Conservation (phyloP, 345 rosid genomes). For the Physaria fendleri region DNA sequence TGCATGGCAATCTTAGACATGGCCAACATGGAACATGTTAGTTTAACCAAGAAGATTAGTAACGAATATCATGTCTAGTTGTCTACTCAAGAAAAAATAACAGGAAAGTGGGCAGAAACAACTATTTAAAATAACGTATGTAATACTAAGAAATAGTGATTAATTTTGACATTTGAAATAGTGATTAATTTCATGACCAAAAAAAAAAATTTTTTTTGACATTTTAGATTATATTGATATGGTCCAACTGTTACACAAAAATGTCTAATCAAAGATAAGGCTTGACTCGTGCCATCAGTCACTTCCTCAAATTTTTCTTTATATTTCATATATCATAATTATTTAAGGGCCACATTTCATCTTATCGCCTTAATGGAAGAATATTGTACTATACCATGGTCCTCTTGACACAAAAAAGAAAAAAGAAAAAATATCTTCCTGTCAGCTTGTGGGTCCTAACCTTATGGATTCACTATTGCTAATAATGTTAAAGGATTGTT, state of each 20-base stretch:
- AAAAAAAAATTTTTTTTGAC: no score
- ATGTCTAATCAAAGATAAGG: conserved; percentile 18
- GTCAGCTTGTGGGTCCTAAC: no score
- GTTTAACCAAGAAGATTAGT: conserved; percentile 3
- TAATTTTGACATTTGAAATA: background rate
- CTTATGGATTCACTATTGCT: no score
- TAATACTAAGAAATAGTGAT: conserved; percentile 17
- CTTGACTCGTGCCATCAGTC: conserved; percentile 19
- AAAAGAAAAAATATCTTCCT: no score
- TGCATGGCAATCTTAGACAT: background rate
- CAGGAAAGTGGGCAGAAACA: background rate
- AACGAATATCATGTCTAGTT: background rate
- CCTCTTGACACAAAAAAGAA: no score
- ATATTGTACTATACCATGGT: no score
- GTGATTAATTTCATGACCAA: background rate
- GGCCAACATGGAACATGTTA: background rate
- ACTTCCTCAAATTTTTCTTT: background rate
- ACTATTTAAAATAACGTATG: conserved; percentile 3
- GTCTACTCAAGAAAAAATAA: background rate
- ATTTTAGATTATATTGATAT: background rate
- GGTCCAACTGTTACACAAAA: conserved; percentile 9
- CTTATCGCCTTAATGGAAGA: no score
- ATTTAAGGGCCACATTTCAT: no score
- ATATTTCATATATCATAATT: no score
- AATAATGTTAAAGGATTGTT: no score